Evolutionary conservation across 805 yeast species (phyloP).

Genomic region (Yamadazyma phyllophila): DNA sequence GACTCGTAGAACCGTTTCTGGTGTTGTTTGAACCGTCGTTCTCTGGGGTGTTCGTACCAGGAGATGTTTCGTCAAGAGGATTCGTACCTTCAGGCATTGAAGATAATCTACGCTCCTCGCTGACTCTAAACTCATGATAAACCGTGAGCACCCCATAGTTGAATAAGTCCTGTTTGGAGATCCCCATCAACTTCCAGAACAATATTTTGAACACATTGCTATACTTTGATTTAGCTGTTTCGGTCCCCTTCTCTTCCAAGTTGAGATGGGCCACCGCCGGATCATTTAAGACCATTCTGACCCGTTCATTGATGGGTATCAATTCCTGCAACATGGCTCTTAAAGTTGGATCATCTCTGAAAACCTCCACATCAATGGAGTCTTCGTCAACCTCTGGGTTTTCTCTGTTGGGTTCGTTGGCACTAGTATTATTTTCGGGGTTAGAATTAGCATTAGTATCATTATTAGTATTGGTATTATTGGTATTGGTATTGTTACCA

Average conservation of each 20-base stretch:
- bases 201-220: constrained; percentile 28
- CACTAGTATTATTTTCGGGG: not conserved
- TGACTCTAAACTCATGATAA: constrained; percentile 15
- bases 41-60: no score
- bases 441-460: no score
- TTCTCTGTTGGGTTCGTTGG: constrained; percentile 1
- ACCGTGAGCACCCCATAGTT: constrained; percentile 45
- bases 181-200: constrained; percentile 60
- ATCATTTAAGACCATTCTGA: constrained; percentile 39
- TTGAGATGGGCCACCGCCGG: constrained; percentile 29
- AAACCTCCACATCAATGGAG: constrained; percentile 27
- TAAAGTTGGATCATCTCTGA: constrained; percentile 37
- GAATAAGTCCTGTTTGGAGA: constrained; percentile 45
- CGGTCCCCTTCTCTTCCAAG: constrained; percentile 45
- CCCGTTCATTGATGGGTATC: constrained; percentile 42
- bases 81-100: not conserved
- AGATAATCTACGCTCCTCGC: constrained; percentile 7
- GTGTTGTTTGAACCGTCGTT: no score
- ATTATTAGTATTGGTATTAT: not conserved
- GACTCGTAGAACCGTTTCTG: no score
- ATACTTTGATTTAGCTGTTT: constrained; percentile 34
- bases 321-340: constrained; percentile 37
- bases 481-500: not conserved
- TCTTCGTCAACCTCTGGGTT: constrained; percentile 15
- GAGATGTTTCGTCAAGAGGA: no score